Conservation (phyloP, 2,329 filamentous ascomycete genomes). For the Cercospora sp. region DNA sequence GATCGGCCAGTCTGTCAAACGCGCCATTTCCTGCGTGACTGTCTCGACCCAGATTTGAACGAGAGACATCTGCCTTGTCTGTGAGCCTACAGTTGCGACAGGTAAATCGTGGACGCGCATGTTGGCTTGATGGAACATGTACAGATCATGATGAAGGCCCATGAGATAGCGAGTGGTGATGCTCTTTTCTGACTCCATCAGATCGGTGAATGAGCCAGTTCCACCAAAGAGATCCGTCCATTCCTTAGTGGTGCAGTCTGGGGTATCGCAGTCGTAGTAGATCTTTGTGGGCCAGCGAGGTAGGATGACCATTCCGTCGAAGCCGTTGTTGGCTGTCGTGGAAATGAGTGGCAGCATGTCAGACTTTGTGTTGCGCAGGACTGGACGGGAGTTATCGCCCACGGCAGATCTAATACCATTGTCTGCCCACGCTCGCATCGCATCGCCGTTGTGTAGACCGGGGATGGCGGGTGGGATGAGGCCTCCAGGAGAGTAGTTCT, state of each 20-base stretch:
- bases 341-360: constrained; percentile 13
- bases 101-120: constrained; percentile 13
- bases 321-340: constrained; percentile 6
- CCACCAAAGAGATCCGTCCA: constrained; percentile 16
- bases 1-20: constrained; percentile 12
- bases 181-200: constrained; percentile 7
- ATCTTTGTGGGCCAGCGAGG: constrained; percentile 17
- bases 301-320: constrained; percentile 14
- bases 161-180: constrained; percentile 12
- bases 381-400: constrained; percentile 12
- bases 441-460: constrained; percentile 16
- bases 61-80: constrained; percentile 6
- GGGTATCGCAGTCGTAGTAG: constrained; percentile 17
- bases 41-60: constrained; percentile 18
- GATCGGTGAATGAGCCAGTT: constrained; percentile 12
- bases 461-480: constrained; percentile 16
- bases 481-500: background rate
- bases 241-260: constrained; percentile 11
- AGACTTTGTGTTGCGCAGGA: background rate
- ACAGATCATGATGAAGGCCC: constrained; percentile 10
- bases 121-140: constrained; percentile 18
- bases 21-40: constrained; percentile 13
- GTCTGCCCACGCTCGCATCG: constrained; percentile 11
- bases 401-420: constrained; percentile 8
- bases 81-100: constrained; percentile 5